Conservation (phyloP, 495 filamentous ascomycete species). For the Entonaema liquescens region DNA sequence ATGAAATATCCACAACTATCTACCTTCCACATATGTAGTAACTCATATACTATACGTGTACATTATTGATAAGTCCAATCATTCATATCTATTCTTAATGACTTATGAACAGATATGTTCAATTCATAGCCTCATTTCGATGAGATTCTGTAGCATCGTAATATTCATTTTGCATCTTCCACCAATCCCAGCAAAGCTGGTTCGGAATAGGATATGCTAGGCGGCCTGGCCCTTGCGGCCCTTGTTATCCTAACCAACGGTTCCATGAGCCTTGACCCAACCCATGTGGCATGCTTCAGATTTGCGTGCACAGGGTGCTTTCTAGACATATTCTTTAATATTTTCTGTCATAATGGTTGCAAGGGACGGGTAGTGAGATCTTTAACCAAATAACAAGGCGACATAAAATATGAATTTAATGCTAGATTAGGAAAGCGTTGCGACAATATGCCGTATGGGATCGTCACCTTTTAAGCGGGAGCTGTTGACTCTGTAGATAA, state of each 20-base stretch:
- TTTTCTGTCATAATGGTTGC: slow-evolving; percentile 32
- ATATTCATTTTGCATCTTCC: slow-evolving; percentile 36
- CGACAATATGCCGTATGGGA: not conserved
- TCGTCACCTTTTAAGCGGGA: not conserved
- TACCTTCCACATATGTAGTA: not conserved
- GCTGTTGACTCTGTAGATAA: too few relatives aligned
- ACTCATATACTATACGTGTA: not conserved
- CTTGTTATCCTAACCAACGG: slow-evolving; percentile 21
- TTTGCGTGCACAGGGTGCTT: slow-evolving; percentile 27
- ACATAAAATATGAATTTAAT: slow-evolving; percentile 5
- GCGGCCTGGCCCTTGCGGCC: slow-evolving; percentile 12
- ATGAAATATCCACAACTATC: not conserved
- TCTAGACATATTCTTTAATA: slow-evolving; percentile 25
- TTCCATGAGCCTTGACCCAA: slow-evolving; percentile 25
- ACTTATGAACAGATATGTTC: slow-evolving; percentile 4
- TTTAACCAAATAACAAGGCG: slow-evolving; percentile 11
- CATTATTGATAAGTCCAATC: too few relatives aligned
- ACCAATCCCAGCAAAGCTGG: slow-evolving; percentile 12
- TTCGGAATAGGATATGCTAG: slow-evolving; percentile 23
- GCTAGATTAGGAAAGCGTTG: slow-evolving; percentile 24
- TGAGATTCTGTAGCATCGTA: slow-evolving; percentile 27
- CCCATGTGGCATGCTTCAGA: slow-evolving; percentile 29
- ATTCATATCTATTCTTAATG: not conserved
- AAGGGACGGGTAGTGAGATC: slow-evolving; percentile 22
- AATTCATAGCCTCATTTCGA: slow-evolving; percentile 22